A percentile compares a stretch with the other conserved stretches of the same genome.
phyloP scores from a whole-genome alignment of 2,329 filamentous ascomycete species.

The Penicillium vulpinum region DNA sequence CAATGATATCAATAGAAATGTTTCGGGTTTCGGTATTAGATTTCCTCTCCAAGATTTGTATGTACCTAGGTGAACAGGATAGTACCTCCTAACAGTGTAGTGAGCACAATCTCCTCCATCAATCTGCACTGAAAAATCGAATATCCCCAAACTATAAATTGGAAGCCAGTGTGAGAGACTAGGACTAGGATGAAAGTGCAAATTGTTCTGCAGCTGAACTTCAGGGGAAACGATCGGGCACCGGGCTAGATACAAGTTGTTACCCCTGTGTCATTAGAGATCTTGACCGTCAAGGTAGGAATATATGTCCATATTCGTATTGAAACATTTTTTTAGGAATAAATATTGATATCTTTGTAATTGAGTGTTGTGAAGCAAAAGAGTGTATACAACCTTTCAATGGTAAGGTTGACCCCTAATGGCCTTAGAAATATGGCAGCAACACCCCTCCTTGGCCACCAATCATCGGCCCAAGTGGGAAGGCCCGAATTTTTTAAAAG shows the following conservation, averaged over 20 bases:
- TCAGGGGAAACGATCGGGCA: background rate
- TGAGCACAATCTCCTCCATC: background rate
- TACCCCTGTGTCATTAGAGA: too few relatives aligned
- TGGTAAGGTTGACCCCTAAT: background rate
- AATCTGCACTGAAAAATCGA: background rate
- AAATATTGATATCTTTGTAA: too few relatives aligned
- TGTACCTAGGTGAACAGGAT: background rate
- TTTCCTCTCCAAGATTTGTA: background rate
- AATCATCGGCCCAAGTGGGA: conserved; percentile 6
- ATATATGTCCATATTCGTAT: too few relatives aligned
- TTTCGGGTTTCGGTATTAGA: background rate
- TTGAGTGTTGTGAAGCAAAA: background rate
- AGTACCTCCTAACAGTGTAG: background rate
- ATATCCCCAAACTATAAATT: background rate
- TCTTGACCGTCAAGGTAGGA: background rate
- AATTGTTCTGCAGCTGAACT: background rate
- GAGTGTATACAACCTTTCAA: background rate
- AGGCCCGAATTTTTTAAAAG: conserved; percentile 42
- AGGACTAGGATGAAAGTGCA: background rate
- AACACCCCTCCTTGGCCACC: conserved; percentile 10
- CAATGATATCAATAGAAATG: too few relatives aligned
- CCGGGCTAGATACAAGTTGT: background rate
- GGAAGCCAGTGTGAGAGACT: too few relatives aligned
- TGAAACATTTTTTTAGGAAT: too few relatives aligned
- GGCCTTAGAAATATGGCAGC: conserved; percentile 2